Conservation (phyloP, 306 rosid species). For the Vigna unguiculata region DNA sequence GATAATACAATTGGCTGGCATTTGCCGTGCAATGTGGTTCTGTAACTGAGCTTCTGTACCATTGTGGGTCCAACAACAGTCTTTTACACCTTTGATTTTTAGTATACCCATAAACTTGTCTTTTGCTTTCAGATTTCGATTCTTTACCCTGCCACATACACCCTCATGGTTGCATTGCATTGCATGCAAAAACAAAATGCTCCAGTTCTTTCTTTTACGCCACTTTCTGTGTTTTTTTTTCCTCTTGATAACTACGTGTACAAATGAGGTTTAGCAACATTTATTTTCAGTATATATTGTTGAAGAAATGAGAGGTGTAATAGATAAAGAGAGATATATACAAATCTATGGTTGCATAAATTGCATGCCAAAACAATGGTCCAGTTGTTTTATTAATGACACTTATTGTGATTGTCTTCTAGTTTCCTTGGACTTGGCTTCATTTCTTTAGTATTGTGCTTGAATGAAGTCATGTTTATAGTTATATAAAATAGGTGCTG, state of each 20-base stretch:
- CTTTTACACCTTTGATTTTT: slow-evolving; percentile 33
- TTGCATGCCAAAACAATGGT: slow-evolving; percentile 48
- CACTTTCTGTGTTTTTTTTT: neutral
- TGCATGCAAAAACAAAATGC: slow-evolving; percentile 47
- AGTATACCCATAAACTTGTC: slow-evolving; percentile 31
- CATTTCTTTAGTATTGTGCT: slow-evolving; percentile 6
- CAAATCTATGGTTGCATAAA: neutral
- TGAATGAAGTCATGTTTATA: slow-evolving; percentile 25
- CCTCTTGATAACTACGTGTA: too few species aligned
- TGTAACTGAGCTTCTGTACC: slow-evolving; percentile 44
- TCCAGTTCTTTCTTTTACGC: neutral
- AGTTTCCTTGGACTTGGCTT: slow-evolving; percentile 35
- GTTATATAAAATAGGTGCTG: neutral
- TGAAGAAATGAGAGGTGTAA: neutral
- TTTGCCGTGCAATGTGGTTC: slow-evolving; percentile 46
- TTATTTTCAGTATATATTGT: neutral
- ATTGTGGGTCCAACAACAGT: slow-evolving; percentile 46
- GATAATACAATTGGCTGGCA: slow-evolving; percentile 43
- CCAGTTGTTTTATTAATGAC: neutral
- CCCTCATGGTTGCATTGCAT: slow-evolving; percentile 35
- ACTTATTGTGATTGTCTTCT: neutral
- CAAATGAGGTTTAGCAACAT: neutral
- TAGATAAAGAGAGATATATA: neutral
- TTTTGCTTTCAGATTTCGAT: slow-evolving; percentile 43
- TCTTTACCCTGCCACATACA: slow-evolving; percentile 32